A percentile compares a stretch with the other conserved stretches of the same genome.
Conservation (phyloP, 441 rosid genomes). For the Macaranga tanarius region DNA sequence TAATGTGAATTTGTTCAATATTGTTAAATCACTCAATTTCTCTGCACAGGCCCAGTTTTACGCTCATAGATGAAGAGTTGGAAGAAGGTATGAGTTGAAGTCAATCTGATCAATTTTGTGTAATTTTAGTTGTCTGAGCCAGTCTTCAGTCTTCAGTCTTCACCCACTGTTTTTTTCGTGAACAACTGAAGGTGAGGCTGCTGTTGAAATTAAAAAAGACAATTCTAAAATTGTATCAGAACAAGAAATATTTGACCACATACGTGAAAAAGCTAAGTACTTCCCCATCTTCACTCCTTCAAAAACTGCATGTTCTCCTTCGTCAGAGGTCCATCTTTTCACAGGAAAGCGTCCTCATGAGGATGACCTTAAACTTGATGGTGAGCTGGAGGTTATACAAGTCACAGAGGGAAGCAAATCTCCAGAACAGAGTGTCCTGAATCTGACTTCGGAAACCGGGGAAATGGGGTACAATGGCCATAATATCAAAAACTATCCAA, state of each 20-base stretch:
- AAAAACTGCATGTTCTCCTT: conserved; percentile 32
- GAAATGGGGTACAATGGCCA: conserved; percentile 21
- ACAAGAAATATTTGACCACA: conserved; percentile 73
- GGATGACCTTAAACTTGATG: conserved; percentile 34
- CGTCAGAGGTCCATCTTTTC: conserved; percentile 42
- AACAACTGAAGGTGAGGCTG: conserved; percentile 38
- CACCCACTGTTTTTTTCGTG: conserved; percentile 20
- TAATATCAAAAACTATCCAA: conserved; percentile 9
- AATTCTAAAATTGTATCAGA: conserved; percentile 51
- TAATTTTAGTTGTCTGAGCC: not conserved
- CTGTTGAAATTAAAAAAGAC: conserved; percentile 42
- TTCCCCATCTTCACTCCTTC: conserved; percentile 51
- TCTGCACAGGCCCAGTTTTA: conserved; percentile 82
- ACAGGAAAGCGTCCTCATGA: conserved; percentile 45
- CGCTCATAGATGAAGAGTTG: conserved; percentile 78
- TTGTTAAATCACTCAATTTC: conserved; percentile 21
- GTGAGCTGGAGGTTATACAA: conserved; percentile 29
- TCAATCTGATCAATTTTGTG: not conserved
- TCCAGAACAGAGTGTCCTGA: conserved; percentile 32
- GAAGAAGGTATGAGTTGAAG: conserved; percentile 53
- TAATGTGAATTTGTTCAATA: not conserved
- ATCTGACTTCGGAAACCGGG: conserved; percentile 25
- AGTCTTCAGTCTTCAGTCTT: conserved; percentile 1
- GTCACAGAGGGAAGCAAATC: conserved; percentile 26
- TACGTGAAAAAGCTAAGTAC: conserved; percentile 75